phyloP scores from a whole-genome alignment of 257 asterid genomes.

The Haberlea rhodopensis region DNA sequence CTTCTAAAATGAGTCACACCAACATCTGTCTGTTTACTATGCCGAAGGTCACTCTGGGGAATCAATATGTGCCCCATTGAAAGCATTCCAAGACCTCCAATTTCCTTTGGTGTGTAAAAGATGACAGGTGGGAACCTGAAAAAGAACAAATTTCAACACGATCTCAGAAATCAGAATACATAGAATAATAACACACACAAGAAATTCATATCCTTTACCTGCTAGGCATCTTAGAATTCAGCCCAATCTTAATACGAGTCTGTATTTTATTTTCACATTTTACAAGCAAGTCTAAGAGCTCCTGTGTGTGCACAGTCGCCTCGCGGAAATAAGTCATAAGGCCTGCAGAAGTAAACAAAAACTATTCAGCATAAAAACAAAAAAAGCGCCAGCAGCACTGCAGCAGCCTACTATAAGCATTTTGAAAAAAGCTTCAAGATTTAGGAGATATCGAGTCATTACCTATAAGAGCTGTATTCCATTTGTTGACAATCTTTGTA shows the following conservation, averaged over 20 bases:
- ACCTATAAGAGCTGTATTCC: slow-evolving; percentile 99
- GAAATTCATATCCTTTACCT: slow-evolving; percentile 43
- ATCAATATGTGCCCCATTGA: slow-evolving; percentile 99
- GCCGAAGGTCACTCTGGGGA: slow-evolving; percentile 98
- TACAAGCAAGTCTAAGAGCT: slow-evolving; percentile 84
- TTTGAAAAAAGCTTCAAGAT: slow-evolving; percentile 2
- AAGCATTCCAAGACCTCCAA: slow-evolving; percentile 98
- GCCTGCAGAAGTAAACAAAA: slow-evolving; percentile 45
- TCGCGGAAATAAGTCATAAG: slow-evolving; percentile 99
- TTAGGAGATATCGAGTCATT: slow-evolving; percentile 16
- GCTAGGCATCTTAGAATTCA: slow-evolving; percentile 99
- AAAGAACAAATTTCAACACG: slow-evolving; percentile 17
- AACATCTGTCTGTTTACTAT: slow-evolving; percentile 94
- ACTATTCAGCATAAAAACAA: slow-evolving; percentile 25
- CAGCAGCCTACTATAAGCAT: slow-evolving; percentile 7
- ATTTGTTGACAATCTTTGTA: slow-evolving; percentile 97
- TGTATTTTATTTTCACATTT: slow-evolving; percentile 96
- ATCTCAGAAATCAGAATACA: not conserved
- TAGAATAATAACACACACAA: not conserved
- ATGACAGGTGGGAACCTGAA: slow-evolving; percentile 97
- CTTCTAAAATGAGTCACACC: slow-evolving; percentile 97
- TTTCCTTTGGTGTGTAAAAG: slow-evolving; percentile 96
- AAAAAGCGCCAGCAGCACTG: not conserved
- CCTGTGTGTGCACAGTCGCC: slow-evolving; percentile 99
- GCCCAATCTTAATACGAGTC: slow-evolving; percentile 95